phyloP scores from a whole-genome alignment of 495 filamentous ascomycete species.

The Hypoxylon fuscum region DNA sequence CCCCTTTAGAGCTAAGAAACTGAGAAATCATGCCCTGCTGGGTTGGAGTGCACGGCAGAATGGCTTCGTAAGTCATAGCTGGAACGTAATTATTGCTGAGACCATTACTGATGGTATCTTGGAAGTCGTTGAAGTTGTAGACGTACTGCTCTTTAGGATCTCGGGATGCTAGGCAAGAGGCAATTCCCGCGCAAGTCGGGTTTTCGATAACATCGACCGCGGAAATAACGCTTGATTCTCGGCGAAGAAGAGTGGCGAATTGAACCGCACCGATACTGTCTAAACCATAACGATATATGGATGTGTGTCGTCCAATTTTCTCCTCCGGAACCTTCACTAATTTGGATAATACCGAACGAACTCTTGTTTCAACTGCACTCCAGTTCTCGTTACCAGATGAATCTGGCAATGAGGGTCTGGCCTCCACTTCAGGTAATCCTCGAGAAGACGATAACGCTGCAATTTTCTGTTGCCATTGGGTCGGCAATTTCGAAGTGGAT shows the following conservation, averaged over 20 bases:
- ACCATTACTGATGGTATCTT: constrained; percentile 39
- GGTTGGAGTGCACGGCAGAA: constrained; percentile 71
- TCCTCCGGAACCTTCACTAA: constrained; percentile 61
- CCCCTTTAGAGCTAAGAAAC: constrained; percentile 63
- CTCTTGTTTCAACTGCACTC: constrained; percentile 57
- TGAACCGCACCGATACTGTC: constrained; percentile 91
- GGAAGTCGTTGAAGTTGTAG: constrained; percentile 57
- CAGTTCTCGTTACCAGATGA: constrained; percentile 47
- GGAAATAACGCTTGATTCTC: constrained; percentile 61
- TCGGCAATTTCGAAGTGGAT: constrained; percentile 15
- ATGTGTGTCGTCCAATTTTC: constrained; percentile 66
- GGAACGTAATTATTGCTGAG: constrained; percentile 20
- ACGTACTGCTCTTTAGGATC: constrained; percentile 38
- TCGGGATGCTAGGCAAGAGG: constrained; percentile 34
- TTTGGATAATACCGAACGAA: constrained; percentile 65
- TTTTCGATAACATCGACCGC: constrained; percentile 76
- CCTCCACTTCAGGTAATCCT: background rate
- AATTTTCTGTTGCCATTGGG: constrained; percentile 26
- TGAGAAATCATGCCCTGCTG: constrained; percentile 71
- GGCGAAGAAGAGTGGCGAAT: constrained; percentile 70
- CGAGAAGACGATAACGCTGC: constrained; percentile 9
- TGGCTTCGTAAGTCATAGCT: constrained; percentile 45
- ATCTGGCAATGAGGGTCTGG: background rate
- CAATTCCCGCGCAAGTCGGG: constrained; percentile 60
- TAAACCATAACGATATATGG: constrained; percentile 84